Evolutionary conservation across 2,329 filamentous ascomycete genomes (phyloP), one percentile per base, ranked within the genome.

Genomic region (Verticillium nubilum): DNA sequence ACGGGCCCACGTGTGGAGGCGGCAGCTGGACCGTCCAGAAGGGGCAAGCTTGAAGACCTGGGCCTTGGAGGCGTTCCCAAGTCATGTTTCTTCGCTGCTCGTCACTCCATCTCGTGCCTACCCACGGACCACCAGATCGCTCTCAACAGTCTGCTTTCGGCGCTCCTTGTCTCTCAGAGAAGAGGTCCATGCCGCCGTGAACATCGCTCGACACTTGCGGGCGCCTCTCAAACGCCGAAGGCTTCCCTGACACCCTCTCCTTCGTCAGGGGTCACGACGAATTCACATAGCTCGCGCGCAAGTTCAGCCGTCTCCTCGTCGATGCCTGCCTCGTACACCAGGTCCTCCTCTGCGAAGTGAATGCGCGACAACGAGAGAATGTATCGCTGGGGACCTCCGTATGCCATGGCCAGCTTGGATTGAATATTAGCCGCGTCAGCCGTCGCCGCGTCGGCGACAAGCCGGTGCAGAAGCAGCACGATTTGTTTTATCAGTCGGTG

Each of bases 281-380:
- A 79, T 70, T 97, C 92, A 42, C 98, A 73, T 63, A 99, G 78
- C 68, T 90, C 86, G 66, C 94, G 88, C 3, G 95, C 94, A 73
- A 88, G 86, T 63, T 94, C 90, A 1, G 89, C 85, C 1, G 92
- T 91, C 63, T 91, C 90, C 28, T 88, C 84, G 35, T 90, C 88
- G 58, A 96, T 88, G 0, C 88, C 88, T 1, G 80, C 79, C 73
- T 97, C 92, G 28, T 96, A 80, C 12, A 95, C 83, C 9, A 90
- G 73, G 29, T 91, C 89, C 62, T 96, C 91, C 56, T 87, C 85
- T 5, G 86, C 88, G 71, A 97, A 97, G 0, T 91, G 92, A n/a
- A 98, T 76, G 50, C 94, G 78, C 0, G 91, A 92, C 52, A 99
- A 77, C 2, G 86, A 86, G 10, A 97, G 84, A 1, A 96, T 78